A percentile compares a stretch with the other conserved stretches of the same genome.
Evolutionary conservation across 2,329 filamentous ascomycete genomes (phyloP).

Genomic region (Trichothecium sympodiale): DNA sequence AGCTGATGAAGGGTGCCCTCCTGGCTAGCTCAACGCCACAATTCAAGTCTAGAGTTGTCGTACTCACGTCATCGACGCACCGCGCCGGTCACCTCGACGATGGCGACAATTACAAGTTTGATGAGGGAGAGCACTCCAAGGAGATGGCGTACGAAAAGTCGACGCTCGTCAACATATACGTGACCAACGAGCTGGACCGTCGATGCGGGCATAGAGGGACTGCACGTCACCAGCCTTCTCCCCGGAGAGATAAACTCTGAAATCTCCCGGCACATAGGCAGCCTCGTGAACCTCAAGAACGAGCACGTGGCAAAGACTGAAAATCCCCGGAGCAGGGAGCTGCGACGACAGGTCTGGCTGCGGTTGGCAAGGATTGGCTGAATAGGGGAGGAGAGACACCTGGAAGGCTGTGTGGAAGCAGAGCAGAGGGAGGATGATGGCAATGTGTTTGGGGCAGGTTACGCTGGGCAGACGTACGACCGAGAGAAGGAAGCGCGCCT

Average conservation of each 20-base stretch:
- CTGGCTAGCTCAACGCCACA: constrained; percentile 8
- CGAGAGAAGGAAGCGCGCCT: neutral
- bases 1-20: constrained; percentile 17
- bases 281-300: neutral
- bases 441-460: neutral
- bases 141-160: constrained; percentile 31
- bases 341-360: constrained; percentile 32
- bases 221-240: constrained; percentile 26
- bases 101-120: constrained; percentile 10
- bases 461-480: neutral
- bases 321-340: constrained; percentile 26
- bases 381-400: constrained; percentile 31
- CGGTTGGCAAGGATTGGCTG: constrained; percentile 25
- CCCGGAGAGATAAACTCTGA: constrained; percentile 28
- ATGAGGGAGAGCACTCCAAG: constrained; percentile 11
- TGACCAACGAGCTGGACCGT: constrained; percentile 37
- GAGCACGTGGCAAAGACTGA: too few species aligned
- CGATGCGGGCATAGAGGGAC: constrained; percentile 25
- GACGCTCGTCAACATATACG: constrained; percentile 41
- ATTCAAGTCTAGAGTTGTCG: constrained; percentile 31
- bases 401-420: constrained; percentile 24
- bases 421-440: neutral
- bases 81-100: constrained; percentile 9
- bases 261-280: neutral
- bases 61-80: constrained; percentile 31